These are phyloP conservation scores for Meyerozyma elateridarum DNA, from an alignment of 1,139 yeast species.

Conservation along the genomic window DNA sequence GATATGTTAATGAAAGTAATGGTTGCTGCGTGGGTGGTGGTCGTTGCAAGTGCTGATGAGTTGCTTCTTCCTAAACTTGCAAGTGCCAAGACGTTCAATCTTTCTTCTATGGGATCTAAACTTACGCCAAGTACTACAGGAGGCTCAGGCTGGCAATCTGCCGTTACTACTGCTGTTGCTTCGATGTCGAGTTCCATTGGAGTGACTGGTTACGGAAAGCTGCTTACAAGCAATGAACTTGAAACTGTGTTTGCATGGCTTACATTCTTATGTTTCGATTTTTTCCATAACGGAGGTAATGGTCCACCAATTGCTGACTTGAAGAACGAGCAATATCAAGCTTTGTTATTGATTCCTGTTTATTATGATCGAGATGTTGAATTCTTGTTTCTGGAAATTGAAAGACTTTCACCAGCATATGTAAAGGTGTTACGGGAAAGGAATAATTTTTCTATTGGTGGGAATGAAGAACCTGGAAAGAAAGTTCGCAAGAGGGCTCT, in stretches of 20 bases:
- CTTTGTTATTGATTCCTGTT: constrained; percentile 58
- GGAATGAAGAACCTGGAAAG: constrained; percentile 7
- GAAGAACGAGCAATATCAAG: constrained; percentile 62
- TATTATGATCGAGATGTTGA: constrained; percentile 56
- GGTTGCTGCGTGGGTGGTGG: constrained; percentile 72
- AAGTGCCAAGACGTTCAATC: constrained; percentile 44
- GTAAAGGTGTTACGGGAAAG: constrained; percentile 44
- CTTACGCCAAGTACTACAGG: constrained; percentile 11
- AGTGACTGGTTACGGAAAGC: constrained; percentile 48
- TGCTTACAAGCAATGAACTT: constrained; percentile 55
- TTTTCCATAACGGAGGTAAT: constrained; percentile 77
- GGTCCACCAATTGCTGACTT: constrained; percentile 71
- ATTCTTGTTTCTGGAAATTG: constrained; percentile 55
- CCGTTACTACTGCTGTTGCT: constrained; percentile 47
- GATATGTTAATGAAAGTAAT: constrained; percentile 62
- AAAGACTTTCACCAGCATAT: constrained; percentile 51
- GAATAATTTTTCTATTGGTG: constrained; percentile 26
- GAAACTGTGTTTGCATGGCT: constrained; percentile 75
- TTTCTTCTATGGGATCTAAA: constrained; percentile 20
- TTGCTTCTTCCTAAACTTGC: constrained; percentile 69
- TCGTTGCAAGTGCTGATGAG: constrained; percentile 60
- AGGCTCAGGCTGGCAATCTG: constrained; percentile 42
- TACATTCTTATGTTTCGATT: constrained; percentile 58
- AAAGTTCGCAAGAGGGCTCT: constrained; percentile 15
- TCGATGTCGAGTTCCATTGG: constrained; percentile 42